Evolutionary conservation across 495 filamentous ascomycete genomes (phyloP).

Genomic region (Annulohypoxylon nitens): DNA sequence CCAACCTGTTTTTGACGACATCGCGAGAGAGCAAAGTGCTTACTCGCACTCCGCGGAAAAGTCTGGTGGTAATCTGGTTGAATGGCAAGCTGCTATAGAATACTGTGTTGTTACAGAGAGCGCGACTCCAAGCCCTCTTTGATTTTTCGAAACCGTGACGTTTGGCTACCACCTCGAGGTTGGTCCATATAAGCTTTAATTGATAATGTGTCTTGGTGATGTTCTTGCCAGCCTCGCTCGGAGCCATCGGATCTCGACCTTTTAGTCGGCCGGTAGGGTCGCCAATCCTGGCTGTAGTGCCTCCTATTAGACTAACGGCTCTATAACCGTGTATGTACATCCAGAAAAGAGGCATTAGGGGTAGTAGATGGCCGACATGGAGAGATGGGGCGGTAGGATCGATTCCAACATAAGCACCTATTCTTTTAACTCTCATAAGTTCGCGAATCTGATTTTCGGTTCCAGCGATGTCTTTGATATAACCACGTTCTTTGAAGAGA

Average conservation of each 20-base stretch:
- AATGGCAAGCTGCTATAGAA: conserved; percentile 82
- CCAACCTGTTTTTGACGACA: conserved; percentile 86
- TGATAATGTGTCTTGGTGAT: conserved; percentile 84
- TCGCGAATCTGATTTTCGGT: conserved; percentile 74
- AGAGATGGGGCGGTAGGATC: conserved; percentile 93
- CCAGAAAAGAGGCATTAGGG: conserved; percentile 95
- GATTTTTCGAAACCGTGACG: conserved; percentile 72
- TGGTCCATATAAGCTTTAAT: conserved; percentile 79
- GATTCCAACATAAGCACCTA: conserved; percentile 88
- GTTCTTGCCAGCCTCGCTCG: conserved; percentile 72
- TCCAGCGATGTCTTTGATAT: conserved; percentile 81
- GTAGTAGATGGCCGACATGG: conserved; percentile 92
- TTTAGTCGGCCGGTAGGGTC: conserved; percentile 85
- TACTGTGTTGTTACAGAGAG: conserved; percentile 79
- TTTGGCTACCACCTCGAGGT: conserved; percentile 72
- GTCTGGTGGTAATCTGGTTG: conserved; percentile 75
- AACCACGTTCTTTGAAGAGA: conserved; percentile 82
- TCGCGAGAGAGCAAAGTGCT: conserved; percentile 90
- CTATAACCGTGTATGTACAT: conserved; percentile 87
- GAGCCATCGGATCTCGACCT: conserved; percentile 70
- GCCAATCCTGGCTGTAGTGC: conserved; percentile 86
- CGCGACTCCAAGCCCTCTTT: conserved; percentile 70
- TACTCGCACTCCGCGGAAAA: conserved; percentile 79
- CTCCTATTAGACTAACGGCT: conserved; percentile 82
- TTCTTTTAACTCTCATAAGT: conserved; percentile 75